Conservation (phyloP, 73 alveolate species). For the Paramecium biaurelia region DNA sequence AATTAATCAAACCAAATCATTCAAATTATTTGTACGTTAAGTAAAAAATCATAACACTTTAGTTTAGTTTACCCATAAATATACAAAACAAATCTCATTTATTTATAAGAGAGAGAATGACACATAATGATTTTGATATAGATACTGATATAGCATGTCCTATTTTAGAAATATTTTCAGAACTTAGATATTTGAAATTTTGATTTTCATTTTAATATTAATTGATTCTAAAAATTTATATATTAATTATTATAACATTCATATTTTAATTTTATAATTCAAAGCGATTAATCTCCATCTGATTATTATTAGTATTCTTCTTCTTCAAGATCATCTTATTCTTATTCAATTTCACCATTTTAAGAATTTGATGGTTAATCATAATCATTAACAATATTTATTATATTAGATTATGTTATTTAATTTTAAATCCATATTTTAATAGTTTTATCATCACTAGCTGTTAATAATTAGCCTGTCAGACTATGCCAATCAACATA, state of each 20-base stretch:
- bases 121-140: not conserved
- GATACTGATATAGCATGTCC: not conserved
- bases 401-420: not conserved
- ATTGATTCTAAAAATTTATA: not conserved
- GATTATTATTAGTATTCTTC: not conserved
- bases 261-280: not conserved
- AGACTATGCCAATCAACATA: not conserved
- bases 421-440: not conserved
- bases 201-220: not conserved
- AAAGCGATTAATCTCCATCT: not conserved
- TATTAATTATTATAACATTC: too few relatives aligned
- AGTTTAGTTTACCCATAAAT: not conserved
- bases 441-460: conserved; percentile 16
- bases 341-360: not conserved
- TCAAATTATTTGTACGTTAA: not conserved
- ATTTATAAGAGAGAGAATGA: not conserved
- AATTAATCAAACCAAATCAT: not conserved
- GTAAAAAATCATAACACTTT: not conserved
- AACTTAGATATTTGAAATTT: not conserved
- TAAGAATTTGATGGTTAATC: not conserved
- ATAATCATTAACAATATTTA: not conserved
- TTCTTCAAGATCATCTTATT: not conserved
- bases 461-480: not conserved
- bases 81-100: not conserved
- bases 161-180: not conserved